A percentile compares a stretch with the other conserved stretches of the same genome.
Conservation (phyloP, 2,329 filamentous ascomycete species). For the Apiospora aurea region DNA sequence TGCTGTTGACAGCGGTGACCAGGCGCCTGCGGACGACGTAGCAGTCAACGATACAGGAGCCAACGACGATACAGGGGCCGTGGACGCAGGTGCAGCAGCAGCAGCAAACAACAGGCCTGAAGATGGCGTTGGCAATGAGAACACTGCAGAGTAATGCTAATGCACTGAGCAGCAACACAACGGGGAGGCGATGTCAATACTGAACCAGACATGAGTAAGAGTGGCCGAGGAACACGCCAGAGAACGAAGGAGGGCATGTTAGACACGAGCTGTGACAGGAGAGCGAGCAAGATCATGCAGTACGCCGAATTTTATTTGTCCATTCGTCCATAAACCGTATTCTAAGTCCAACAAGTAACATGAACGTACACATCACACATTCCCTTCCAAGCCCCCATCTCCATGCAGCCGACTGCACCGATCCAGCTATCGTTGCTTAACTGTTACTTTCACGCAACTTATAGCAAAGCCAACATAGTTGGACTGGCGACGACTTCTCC, state of each 20-base stretch:
- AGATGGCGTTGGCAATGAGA: not conserved
- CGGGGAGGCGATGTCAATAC: not conserved
- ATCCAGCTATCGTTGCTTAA: slow-evolving; percentile 8
- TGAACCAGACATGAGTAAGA: not conserved
- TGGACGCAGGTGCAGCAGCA: no score
- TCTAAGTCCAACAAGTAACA: slow-evolving; percentile 34
- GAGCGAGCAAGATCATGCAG: slow-evolving; percentile 31
- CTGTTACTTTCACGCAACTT: not conserved
- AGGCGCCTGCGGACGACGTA: not conserved
- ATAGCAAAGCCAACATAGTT: slow-evolving; percentile 12
- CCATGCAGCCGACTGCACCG: slow-evolving; percentile 15
- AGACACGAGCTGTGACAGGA: not conserved
- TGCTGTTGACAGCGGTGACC: not conserved
- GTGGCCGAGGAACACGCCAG: not conserved
- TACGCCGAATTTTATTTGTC: slow-evolving; percentile 34
- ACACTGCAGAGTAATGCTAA: not conserved
- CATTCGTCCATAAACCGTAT: slow-evolving; percentile 29
- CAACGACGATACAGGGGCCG: not conserved
- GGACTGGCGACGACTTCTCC: slow-evolving; percentile 11
- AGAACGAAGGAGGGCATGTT: not conserved
- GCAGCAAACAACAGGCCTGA: not conserved
- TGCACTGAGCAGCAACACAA: not conserved
- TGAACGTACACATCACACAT: slow-evolving; percentile 38
- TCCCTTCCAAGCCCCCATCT: slow-evolving; percentile 18
- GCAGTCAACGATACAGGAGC: not conserved